phyloP scores from a whole-genome alignment of 345 rosid species.

The Linum lewisii region DNA sequence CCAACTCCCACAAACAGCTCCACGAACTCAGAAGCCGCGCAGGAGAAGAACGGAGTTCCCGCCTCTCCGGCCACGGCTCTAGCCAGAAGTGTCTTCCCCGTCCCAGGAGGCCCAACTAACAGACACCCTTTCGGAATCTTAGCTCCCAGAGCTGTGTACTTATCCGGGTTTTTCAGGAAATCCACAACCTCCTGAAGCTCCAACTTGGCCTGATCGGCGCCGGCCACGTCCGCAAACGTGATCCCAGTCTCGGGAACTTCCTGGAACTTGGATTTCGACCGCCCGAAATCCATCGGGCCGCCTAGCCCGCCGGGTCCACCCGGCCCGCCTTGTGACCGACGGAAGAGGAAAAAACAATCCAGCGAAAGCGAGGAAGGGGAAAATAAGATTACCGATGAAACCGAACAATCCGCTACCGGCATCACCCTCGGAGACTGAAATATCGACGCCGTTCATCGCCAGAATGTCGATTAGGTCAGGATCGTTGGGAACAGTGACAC shows the following conservation, averaged over 20 bases:
- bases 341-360: conserved; percentile 57
- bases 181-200: conserved; percentile 78
- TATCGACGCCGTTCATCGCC: conserved; percentile 74
- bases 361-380: conserved; percentile 56
- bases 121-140: conserved; percentile 81
- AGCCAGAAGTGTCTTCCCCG: conserved; percentile 76
- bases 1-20: conserved; percentile 87
- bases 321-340: conserved; percentile 60
- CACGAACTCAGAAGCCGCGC: conserved; percentile 75
- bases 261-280: conserved; percentile 70
- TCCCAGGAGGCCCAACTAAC: conserved; percentile 73
- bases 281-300: conserved; percentile 78
- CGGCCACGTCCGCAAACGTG: conserved; percentile 67
- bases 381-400: conserved; percentile 52
- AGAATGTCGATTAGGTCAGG: conserved; percentile 63
- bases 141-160: conserved; percentile 77
- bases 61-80: conserved; percentile 92
- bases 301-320: conserved; percentile 84
- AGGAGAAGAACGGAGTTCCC: conserved; percentile 71
- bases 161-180: conserved; percentile 73
- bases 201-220: conserved; percentile 73
- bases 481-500: conserved; percentile 54
- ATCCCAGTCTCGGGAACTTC: conserved; percentile 85
- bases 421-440: conserved; percentile 71
- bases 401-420: conserved; percentile 49